Evolutionary conservation across 2,329 filamentous ascomycete species (phyloP), one percentile per base, ranked within the genome.

Genomic region (Fusarium humuli): DNA sequence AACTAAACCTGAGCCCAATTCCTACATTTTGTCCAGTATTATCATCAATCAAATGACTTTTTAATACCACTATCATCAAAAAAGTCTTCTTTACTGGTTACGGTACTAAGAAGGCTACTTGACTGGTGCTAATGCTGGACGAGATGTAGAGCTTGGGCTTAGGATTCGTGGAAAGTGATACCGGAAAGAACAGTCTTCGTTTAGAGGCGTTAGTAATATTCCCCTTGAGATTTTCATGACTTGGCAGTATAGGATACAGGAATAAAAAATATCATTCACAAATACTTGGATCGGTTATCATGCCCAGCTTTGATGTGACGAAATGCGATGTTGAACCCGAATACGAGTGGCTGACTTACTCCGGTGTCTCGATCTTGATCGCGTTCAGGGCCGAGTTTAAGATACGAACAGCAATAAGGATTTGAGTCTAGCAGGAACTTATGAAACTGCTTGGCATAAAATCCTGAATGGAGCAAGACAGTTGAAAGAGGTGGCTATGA

Each of bases 141-240:
- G 34, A 37, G 10, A 37, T n/a, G 34, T 37, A n/a, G 34, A 37
- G 34, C 18, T 37, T 37, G 34, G 18, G 34, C 34, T 37, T 12
- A n/a, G 34, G 18, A 37, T 37, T 7, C 18, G 34, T 37, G 34
- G 34, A 37, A n/a, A 37, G 34, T 18, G 34, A 37, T n/a, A 12
- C 34, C 10, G 34, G 18, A 37, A 37, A n/a, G 34, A 37, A 37
- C 45, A 40, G 50, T 60, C 54, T 71, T 44, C 48, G 56, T 55
- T 65, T 40, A 61, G 25, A 56, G 63, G 63, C 50, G 58, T 52
- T 47, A 32, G 63, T 47, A 52, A 57, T 65, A 58, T 71, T 69
- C 64, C 68, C 67, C 58, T 57, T 55, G 55, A 70, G 67, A 42
- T 53, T 45, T 45, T 50, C 47, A 61, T 58, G 54, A 42, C 54